Conservation (phyloP, 192 early-diverging fungal species). For the Dissophora ornata region DNA sequence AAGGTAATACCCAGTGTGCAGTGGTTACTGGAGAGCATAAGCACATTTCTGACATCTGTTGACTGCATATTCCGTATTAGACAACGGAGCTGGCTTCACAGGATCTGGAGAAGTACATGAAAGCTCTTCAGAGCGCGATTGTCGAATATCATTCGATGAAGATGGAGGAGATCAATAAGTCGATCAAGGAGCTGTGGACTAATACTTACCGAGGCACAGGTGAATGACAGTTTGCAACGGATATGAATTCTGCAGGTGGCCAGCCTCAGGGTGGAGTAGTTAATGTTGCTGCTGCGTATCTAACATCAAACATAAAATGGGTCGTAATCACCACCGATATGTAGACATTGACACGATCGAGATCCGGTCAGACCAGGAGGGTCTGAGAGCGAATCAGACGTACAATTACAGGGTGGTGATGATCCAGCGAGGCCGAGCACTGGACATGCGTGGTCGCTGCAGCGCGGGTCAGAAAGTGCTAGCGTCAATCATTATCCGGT, state of each 20-base stretch:
- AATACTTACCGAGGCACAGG: conserved; percentile 94
- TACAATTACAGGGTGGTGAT: conserved; percentile 88
- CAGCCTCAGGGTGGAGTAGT: no score
- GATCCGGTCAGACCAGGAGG: conserved; percentile 90
- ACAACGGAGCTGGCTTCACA: conserved; percentile 80
- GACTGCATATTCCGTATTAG: no score
- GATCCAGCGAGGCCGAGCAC: conserved; percentile 82
- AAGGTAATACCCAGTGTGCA: no score
- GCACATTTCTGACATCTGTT: background rate
- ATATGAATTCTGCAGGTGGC: no score
- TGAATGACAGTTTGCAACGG: conserved; percentile 25
- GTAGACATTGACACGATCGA: conserved; percentile 97
- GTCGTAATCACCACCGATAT: no score
- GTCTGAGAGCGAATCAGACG: conserved; percentile 71
- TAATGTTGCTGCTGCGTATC: no score
- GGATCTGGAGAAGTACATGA: conserved; percentile 88
- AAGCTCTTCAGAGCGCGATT: conserved; percentile 84
- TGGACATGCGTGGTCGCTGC: conserved; percentile 96
- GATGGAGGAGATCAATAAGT: conserved; percentile 98
- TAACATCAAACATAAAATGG: no score
- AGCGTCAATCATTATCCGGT: conserved; percentile 93
- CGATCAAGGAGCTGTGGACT: conserved; percentile 95
- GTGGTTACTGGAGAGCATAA: no score
- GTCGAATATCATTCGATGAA: conserved; percentile 92
- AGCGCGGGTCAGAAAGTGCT: conserved; percentile 97